These are phyloP conservation scores for Ceriops decandra DNA, from an alignment of 345 rosid genomes.

Conservation along the genomic window DNA sequence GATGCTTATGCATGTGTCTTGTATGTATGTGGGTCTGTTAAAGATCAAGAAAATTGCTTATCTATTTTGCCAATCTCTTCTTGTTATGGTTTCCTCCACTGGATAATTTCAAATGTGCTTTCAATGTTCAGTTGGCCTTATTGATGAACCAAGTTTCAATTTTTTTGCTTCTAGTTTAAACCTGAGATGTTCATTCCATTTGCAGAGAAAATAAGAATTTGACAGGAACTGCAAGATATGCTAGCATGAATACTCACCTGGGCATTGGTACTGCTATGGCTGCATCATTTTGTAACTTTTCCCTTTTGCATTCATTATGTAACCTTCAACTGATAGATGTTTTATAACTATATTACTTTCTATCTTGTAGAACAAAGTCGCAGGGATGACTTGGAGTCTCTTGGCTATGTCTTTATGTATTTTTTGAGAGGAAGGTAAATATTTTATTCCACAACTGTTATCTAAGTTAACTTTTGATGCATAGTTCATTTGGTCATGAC, in stretches of 20 bases:
- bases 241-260: slow-evolving; percentile 95
- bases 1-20: no score
- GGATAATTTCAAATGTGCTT: not conserved
- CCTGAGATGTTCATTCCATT: slow-evolving; percentile 4
- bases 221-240: slow-evolving; percentile 93
- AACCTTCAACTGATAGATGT: not conserved
- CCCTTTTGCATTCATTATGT: not conserved
- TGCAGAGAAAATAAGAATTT: slow-evolving; percentile 89
- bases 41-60: not conserved
- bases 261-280: slow-evolving; percentile 57
- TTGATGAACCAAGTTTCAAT: not conserved
- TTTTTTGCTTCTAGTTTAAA: not conserved
- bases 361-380: slow-evolving; percentile 76
- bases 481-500: slow-evolving; percentile 21
- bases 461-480: not conserved
- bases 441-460: slow-evolving; percentile 9
- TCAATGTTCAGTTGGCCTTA: not conserved
- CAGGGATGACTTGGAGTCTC: slow-evolving; percentile 93
- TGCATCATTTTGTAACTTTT: slow-evolving; percentile 12
- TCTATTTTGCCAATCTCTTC: not conserved
- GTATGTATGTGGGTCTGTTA: no score
- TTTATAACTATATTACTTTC: not conserved
- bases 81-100: not conserved
- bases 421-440: slow-evolving; percentile 81
- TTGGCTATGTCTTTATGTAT: slow-evolving; percentile 91